Conservation (phyloP, 2,329 filamentous ascomycete genomes). For the Fonsecaea pedrosoi region DNA sequence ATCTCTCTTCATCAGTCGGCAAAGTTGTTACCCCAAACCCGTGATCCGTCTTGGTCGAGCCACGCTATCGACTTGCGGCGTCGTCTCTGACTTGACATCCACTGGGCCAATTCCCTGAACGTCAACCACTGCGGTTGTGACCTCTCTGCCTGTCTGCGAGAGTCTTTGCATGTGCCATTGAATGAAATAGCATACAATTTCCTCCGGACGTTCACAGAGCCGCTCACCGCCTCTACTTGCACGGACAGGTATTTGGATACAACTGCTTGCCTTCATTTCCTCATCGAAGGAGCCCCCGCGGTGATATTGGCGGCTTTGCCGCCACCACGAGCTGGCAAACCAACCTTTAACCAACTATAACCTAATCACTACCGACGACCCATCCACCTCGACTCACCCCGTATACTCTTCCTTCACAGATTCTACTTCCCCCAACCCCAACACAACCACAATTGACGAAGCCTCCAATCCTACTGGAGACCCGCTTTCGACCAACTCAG, state of each 20-base stretch:
- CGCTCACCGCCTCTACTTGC: slow-evolving; percentile 5
- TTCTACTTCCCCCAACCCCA: slow-evolving; percentile 51
- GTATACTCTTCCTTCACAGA: slow-evolving; percentile 57
- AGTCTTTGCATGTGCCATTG: slow-evolving; percentile 5
- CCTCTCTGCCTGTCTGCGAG: not conserved
- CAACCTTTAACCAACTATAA: slow-evolving; percentile 64
- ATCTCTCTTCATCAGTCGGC: not conserved
- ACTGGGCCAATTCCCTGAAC: not conserved
- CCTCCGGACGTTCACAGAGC: not conserved
- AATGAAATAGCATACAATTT: slow-evolving; percentile 1
- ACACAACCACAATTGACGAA: slow-evolving; percentile 31
- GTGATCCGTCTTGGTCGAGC: not conserved
- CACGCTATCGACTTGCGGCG: not conserved
- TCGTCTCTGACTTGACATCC: slow-evolving; percentile 10
- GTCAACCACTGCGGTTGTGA: slow-evolving; percentile 7
- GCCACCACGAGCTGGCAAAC: slow-evolving; percentile 76
- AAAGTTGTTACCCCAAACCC: not conserved
- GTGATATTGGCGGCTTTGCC: slow-evolving; percentile 52
- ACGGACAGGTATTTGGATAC: slow-evolving; percentile 4
- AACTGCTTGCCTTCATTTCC: not conserved
- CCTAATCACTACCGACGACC: slow-evolving; percentile 72
- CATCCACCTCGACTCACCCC: slow-evolving; percentile 63
- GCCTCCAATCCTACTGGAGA: slow-evolving; percentile 23
- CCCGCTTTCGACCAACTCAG: slow-evolving; percentile 33
- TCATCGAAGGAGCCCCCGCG: slow-evolving; percentile 20